Evolutionary conservation across 2,329 filamentous ascomycete species (phyloP).

Genomic region (Verticillium longisporum): DNA sequence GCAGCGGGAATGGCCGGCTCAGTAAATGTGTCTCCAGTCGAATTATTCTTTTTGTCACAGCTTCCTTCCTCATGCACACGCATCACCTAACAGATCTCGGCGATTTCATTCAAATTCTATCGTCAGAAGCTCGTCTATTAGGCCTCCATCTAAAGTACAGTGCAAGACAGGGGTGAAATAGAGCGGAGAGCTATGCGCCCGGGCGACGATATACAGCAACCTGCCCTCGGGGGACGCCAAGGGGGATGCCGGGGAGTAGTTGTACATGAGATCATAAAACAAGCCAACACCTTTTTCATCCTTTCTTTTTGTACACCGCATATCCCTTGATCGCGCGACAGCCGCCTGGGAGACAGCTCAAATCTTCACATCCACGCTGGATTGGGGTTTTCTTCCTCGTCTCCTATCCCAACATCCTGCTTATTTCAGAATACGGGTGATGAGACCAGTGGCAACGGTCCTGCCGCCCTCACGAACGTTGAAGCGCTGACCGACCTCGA

Average conservation of each 20-base stretch:
- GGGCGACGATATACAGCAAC: slow-evolving; percentile 26
- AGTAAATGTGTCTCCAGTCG: too few relatives aligned
- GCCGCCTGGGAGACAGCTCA: not conserved
- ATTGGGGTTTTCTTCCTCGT: not conserved
- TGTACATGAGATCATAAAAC: slow-evolving; percentile 16
- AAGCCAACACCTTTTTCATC: slow-evolving; percentile 7
- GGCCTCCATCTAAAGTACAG: slow-evolving; percentile 25
- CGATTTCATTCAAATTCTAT: not conserved
- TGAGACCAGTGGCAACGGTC: slow-evolving; percentile 76
- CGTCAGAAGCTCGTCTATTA: slow-evolving; percentile 5
- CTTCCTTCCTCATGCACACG: too few relatives aligned
- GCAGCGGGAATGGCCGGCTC: too few relatives aligned
- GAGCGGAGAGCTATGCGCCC: slow-evolving; percentile 32
- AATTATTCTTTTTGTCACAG: too few relatives aligned
- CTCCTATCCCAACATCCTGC: slow-evolving; percentile 2
- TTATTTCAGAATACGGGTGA: slow-evolving; percentile 65
- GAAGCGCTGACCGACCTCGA: slow-evolving; percentile 91
- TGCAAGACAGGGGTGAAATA: slow-evolving; percentile 31
- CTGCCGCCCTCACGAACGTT: slow-evolving; percentile 96
- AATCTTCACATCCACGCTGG: not conserved
- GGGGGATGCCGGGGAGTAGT: slow-evolving; percentile 10
- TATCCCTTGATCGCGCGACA: not conserved
- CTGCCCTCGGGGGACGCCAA: slow-evolving; percentile 6
- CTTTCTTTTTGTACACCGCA: slow-evolving; percentile 7
- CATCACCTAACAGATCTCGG: too few relatives aligned